phyloP scores from a whole-genome alignment of 345 rosid species.

The Conringia planisiliqua region DNA sequence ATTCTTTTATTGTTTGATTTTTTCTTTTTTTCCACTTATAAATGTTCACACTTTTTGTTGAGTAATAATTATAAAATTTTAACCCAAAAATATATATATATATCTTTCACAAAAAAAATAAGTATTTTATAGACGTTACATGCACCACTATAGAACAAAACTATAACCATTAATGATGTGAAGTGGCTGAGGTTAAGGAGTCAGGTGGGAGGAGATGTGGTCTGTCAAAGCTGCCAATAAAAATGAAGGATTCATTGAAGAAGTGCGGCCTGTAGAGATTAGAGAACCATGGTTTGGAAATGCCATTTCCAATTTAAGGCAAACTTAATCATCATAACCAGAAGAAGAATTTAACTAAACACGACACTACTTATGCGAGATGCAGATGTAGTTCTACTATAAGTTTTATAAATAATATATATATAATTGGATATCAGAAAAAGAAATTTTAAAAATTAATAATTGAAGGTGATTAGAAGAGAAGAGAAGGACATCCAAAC shows the following conservation, averaged over 20 bases:
- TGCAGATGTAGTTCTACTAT: background rate
- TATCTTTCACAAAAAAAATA: background rate
- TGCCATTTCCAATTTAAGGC: too few relatives aligned
- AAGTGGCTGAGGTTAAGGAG: background rate
- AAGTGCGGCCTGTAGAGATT: background rate
- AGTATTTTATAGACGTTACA: background rate
- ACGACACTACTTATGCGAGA: background rate
- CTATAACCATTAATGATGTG: background rate
- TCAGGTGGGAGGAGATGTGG: background rate
- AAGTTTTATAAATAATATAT: background rate
- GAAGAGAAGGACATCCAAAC: background rate
- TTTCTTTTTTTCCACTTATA: too few relatives aligned
- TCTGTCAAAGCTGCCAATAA: background rate
- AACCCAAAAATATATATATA: background rate
- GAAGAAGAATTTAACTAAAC: background rate
- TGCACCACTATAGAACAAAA: background rate
- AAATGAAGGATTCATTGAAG: background rate
- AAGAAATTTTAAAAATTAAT: background rate
- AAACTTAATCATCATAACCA: background rate
- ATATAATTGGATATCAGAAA: background rate
- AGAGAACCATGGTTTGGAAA: background rate
- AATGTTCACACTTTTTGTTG: background rate
- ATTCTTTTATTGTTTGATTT: too few relatives aligned
- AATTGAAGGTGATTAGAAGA: slow-evolving; percentile 6
- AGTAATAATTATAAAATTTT: background rate